Evolutionary conservation across 2,329 filamentous ascomycete genomes (phyloP), one percentile per base, ranked within the genome.

Genomic region (Fusarium pseudocircinatum): DNA sequence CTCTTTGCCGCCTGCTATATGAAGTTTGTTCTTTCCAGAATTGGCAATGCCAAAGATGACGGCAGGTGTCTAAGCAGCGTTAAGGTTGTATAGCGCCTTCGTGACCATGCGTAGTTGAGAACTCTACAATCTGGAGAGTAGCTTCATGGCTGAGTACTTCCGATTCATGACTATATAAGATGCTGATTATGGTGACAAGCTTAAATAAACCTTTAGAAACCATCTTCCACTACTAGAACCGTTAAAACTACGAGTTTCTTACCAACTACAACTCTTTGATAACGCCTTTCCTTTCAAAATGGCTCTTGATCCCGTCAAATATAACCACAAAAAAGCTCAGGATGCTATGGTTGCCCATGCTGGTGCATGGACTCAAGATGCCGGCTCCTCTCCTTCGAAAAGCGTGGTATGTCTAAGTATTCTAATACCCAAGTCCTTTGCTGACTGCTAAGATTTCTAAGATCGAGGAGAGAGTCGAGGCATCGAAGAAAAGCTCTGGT

Each of bases 281-380:
- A 24, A 10, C 16, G 8, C 22, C 8, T 22, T 4, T 18, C 32
- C 13, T 24, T 42, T 12, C 30, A 36, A 18, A 20, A 64, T 64
- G 61, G 44, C 56, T 20, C 5, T 61, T 14, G 57, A 64, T 32
- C 61, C 61, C 22, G n/a, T 44, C 18, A 61, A 62, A 32, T 6
- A 37, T 22, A 39, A 20, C 22, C 14, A 64, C 18, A 61, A 64
- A 32, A 50, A 44, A 2, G 7, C 30, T 7, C 61, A 62, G 9
- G 57, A 62, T 39, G 26, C 18, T 32, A 18, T 52, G 7, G 44
- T 64, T 7, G 16, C 37, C 2, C 24, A 64, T 20, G 24, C 57
- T 10, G 61, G 61, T n/a, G 44, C 57, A 13, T 64, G 61, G 61
- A 44, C 56, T 15, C 56, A 62, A 13, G 37, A 12, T 39, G 3